Percentiles rank a stretch among this genome's conserved stretches.
These are phyloP conservation scores for Cyclostephanos tholiformis DNA, from an alignment of 108 stramenopile genomes.

Conservation along the genomic window DNA sequence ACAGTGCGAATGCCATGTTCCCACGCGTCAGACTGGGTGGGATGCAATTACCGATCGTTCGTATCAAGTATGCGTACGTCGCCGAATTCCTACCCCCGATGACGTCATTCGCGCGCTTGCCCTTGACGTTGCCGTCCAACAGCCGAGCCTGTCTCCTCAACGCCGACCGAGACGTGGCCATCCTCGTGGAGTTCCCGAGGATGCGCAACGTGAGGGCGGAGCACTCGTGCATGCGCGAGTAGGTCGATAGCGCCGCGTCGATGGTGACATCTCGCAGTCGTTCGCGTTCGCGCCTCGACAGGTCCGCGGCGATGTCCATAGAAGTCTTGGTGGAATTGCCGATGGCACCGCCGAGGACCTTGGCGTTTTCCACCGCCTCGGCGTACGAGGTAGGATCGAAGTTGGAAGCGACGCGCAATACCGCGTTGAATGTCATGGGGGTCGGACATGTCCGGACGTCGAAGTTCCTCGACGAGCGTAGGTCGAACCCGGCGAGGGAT, in stretches of 20 bases:
- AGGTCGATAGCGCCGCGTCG: slow-evolving; percentile 51
- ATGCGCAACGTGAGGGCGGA: slow-evolving; percentile 41
- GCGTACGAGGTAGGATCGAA: slow-evolving; percentile 46
- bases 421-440: slow-evolving; percentile 71
- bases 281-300: slow-evolving; percentile 32
- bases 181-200: slow-evolving; percentile 23
- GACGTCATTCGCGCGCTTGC: slow-evolving; percentile 46
- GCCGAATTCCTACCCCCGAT: slow-evolving; percentile 62
- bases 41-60: slow-evolving; percentile 53
- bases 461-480: slow-evolving; percentile 10
- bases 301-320: background rate
- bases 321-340: background rate
- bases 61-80: slow-evolving; percentile 60
- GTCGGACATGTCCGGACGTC: slow-evolving; percentile 59
- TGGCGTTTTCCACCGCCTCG: slow-evolving; percentile 27
- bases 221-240: slow-evolving; percentile 42
- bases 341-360: slow-evolving; percentile 22
- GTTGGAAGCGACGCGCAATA: slow-evolving; percentile 59
- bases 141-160: slow-evolving; percentile 39
- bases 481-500: slow-evolving; percentile 31
- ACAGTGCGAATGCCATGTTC: slow-evolving; percentile 71
- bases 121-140: slow-evolving; percentile 15
- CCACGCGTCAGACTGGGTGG: slow-evolving; percentile 65
- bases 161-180: slow-evolving; percentile 45
- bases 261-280: slow-evolving; percentile 62